phyloP scores from a whole-genome alignment of 495 filamentous ascomycete species.

The Aspergillus bertholletiae region DNA sequence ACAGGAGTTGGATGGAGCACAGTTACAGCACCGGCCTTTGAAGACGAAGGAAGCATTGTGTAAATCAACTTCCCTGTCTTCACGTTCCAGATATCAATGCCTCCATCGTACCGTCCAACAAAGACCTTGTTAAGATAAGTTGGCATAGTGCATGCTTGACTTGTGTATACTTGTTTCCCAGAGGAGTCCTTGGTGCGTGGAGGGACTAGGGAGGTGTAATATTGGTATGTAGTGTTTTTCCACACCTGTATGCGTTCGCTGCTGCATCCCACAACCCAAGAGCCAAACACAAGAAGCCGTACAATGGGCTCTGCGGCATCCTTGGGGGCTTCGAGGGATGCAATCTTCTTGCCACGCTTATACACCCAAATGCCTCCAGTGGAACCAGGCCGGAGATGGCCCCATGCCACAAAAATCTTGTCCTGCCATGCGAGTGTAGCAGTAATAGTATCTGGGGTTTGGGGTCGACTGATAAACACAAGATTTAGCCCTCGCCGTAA shows the following conservation, averaged over 20 bases:
- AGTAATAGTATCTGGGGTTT: slow-evolving; percentile 81
- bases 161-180: slow-evolving; percentile 59
- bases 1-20: slow-evolving; percentile 79
- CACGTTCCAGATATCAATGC: slow-evolving; percentile 95
- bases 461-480: slow-evolving; percentile 85
- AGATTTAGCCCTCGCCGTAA: slow-evolving; percentile 82
- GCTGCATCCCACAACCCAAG: slow-evolving; percentile 85
- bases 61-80: slow-evolving; percentile 86
- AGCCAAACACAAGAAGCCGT: slow-evolving; percentile 78
- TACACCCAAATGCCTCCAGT: slow-evolving; percentile 83
- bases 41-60: slow-evolving; percentile 67
- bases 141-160: slow-evolving; percentile 75
- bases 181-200: slow-evolving; percentile 35
- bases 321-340: slow-evolving; percentile 61
- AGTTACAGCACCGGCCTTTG: slow-evolving; percentile 69
- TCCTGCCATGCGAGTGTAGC: slow-evolving; percentile 87
- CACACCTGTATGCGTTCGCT: slow-evolving; percentile 77
- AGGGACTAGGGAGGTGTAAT: slow-evolving; percentile 77
- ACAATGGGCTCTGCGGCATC: slow-evolving; percentile 64
- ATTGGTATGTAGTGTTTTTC: slow-evolving; percentile 78
- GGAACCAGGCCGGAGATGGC: slow-evolving; percentile 44
- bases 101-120: slow-evolving; percentile 79
- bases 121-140: slow-evolving; percentile 96
- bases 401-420: slow-evolving; percentile 82
- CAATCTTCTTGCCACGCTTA: slow-evolving; percentile 85